A percentile compares a stretch with the other conserved stretches of the same genome.
These are phyloP conservation scores for Tuber calosporum DNA, from an alignment of 495 filamentous ascomycete genomes.

Conservation along the genomic window DNA sequence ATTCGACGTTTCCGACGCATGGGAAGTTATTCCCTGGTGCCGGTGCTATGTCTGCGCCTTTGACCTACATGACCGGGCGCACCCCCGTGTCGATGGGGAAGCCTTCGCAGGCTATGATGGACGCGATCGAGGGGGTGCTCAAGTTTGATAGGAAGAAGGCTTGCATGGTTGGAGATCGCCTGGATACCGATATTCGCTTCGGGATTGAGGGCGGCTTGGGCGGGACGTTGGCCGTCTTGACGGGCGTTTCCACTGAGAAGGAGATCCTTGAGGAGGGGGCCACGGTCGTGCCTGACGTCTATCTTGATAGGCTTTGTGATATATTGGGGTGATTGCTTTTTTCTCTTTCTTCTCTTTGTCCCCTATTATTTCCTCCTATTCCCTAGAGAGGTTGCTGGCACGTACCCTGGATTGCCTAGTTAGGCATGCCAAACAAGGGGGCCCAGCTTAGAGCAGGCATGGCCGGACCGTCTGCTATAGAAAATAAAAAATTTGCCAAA, in stretches of 20 bases:
- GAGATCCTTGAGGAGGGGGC: constrained; percentile 63
- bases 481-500: neutral
- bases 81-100: constrained; percentile 78
- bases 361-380: neutral
- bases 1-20: constrained; percentile 74
- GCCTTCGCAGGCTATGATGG: constrained; percentile 98
- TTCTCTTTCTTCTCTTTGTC: neutral
- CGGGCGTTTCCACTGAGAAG: constrained; percentile 74
- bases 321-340: constrained; percentile 46
- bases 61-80: constrained; percentile 64
- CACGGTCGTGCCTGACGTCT: constrained; percentile 62
- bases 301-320: constrained; percentile 76
- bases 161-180: constrained; percentile 93
- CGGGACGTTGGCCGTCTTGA: constrained; percentile 84
- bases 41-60: constrained; percentile 69
- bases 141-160: constrained; percentile 71
- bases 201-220: constrained; percentile 85
- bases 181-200: constrained; percentile 94
- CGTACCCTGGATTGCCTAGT: neutral
- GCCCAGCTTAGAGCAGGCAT: neutral
- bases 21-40: constrained; percentile 84
- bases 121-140: constrained; percentile 94
- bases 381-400: neutral
- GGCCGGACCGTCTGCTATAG: neutral
- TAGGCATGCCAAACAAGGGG: neutral